A percentile compares a stretch with the other conserved stretches of the same genome.
phyloP scores from a whole-genome alignment of 352 stramenopile genomes.

The Phytopythium helicoides region DNA sequence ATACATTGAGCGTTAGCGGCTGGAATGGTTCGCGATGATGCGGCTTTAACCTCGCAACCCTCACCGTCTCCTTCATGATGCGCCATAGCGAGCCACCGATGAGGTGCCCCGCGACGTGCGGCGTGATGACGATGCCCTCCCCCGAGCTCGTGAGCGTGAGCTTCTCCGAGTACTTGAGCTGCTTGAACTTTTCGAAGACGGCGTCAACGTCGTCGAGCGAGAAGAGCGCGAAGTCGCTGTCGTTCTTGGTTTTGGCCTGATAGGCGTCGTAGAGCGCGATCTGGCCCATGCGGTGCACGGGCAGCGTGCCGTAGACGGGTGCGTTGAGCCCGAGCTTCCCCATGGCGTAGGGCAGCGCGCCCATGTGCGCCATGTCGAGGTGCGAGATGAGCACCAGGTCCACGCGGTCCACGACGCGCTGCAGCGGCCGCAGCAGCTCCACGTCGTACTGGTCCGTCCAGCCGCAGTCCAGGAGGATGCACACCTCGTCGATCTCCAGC shows the following conservation, averaged over 20 bases:
- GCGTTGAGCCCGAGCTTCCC: conserved; percentile 80
- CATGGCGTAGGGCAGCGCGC: conserved; percentile 87
- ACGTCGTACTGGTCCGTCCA: conserved; percentile 89
- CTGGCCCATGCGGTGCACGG: conserved; percentile 96
- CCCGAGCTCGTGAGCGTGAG: conserved; percentile 82
- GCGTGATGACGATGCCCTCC: conserved; percentile 91
- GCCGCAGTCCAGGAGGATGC: conserved; percentile 90
- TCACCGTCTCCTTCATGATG: conserved; percentile 93
- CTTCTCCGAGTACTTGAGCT: conserved; percentile 96
- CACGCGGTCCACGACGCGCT: conserved; percentile 79
- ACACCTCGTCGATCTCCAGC: conserved; percentile 90
- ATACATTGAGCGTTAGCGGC: background rate
- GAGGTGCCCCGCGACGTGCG: conserved; percentile 92
- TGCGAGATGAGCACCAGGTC: conserved; percentile 91
- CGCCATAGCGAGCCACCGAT: conserved; percentile 94
- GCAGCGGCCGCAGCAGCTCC: conserved; percentile 79
- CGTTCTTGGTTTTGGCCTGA: conserved; percentile 89
- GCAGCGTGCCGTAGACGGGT: conserved; percentile 93
- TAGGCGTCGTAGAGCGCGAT: conserved; percentile 96
- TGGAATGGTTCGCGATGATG: background rate
- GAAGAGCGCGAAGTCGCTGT: conserved; percentile 90
- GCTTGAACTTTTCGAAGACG: conserved; percentile 91
- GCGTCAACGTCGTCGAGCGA: conserved; percentile 93
- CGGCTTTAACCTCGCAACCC: too few relatives aligned
- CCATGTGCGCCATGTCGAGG: conserved; percentile 88